A percentile compares a stretch with the other conserved stretches of the same genome.
Conservation (phyloP, 2,329 filamentous ascomycete genomes). For the Colletotrichum godetiae region DNA sequence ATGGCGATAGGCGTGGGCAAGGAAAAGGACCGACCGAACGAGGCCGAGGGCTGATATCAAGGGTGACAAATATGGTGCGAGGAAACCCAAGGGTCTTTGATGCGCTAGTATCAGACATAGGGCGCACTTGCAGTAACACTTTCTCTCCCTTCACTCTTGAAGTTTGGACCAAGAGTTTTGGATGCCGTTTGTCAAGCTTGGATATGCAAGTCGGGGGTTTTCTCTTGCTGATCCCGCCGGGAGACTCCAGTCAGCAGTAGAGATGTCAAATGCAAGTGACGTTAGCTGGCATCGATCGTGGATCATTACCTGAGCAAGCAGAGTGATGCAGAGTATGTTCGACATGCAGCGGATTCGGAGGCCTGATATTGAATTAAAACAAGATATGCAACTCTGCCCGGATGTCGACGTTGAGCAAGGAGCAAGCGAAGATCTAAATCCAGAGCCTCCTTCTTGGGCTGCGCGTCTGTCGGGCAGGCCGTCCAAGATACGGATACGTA, state of each 20-base stretch:
- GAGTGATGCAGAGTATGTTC: background rate
- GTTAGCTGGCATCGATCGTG: background rate
- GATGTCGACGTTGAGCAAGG: background rate
- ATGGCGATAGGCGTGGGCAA: background rate
- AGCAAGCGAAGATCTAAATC: background rate
- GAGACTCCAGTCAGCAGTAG: background rate
- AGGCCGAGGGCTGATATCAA: conserved; percentile 1
- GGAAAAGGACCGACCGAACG: background rate
- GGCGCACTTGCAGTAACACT: background rate
- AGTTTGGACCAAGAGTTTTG: background rate
- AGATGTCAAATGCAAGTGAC: background rate
- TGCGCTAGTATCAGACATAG: conserved; percentile 10
- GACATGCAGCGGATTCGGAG: background rate
- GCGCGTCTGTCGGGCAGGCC: background rate
- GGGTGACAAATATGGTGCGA: background rate
- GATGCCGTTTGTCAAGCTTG: background rate
- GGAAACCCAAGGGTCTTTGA: conserved; percentile 9
- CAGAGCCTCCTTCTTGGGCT: background rate
- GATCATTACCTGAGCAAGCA: conserved; percentile 3
- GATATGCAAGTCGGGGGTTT: background rate
- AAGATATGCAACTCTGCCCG: background rate
- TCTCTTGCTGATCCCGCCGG: conserved; percentile 2
- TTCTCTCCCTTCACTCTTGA: conserved; percentile 8
- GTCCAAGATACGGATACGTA: background rate
- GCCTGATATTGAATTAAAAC: background rate